Evolutionary conservation across 768 basidiomycete species (phyloP), one percentile per base, ranked within the genome.

Genomic region (Lentinula sp.): DNA sequence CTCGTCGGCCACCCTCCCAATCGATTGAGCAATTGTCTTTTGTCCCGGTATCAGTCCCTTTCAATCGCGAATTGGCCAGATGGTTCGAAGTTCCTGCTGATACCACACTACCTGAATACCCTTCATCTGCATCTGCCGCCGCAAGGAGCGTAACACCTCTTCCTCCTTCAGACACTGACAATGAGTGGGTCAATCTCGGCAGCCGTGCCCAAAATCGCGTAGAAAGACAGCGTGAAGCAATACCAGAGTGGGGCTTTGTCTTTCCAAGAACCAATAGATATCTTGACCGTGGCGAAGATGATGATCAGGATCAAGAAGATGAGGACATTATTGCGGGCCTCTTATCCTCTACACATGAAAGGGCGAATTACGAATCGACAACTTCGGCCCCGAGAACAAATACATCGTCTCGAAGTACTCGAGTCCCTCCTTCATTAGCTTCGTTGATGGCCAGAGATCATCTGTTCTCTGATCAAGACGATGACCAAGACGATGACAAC

Each of bases 81-180:
- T 60, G 59, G 59, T 60, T 60, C 23, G 59, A 60, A 36, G 49
- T 41, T 15, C 35, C 59, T 6, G 46, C 41, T 2, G 49, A 51
- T 49, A 4, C 51, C 28, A 28, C 23, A 33, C 1, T 18, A 9
- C 33, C n/a, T 37, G 28, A 35, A 15, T 6, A 7, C 4, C 10
- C 35, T 36, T 7, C n/a, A 56, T 32, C 41, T 16, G 23, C 39
- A 8, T 23, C 36, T 23, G 13, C 20, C n/a, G 6, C 12, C 10
- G 13, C 18, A 15, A 9, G 23, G 12, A 37, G 53, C 36, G 3
- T 4, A 16, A 28, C 15, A n/a, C 39, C 23, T 28, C 23, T 23
- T 16, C 39, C 23, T 28, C 23, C 13, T 20, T 12, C 10, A 43
- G 55, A 32, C n/a, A 16, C 23, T 10, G 32, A 41, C 33, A 41